These are phyloP conservation scores for Coprinopsis sp. DNA, from an alignment of 768 basidiomycete genomes.

Conservation along the genomic window DNA sequence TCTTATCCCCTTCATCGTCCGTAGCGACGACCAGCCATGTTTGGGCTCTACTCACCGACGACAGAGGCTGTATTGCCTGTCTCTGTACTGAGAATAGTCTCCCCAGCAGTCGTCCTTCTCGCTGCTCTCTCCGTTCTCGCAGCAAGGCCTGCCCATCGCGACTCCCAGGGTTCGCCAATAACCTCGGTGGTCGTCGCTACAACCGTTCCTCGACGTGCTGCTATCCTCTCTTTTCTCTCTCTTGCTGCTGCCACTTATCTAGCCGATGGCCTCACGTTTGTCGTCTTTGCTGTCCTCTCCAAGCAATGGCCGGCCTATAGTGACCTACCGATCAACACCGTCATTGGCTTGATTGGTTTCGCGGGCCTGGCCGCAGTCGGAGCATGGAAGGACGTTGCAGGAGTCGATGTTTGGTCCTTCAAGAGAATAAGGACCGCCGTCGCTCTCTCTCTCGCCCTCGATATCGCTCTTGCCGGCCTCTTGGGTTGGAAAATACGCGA, in stretches of 20 bases:
- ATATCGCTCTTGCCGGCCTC: constrained; percentile 55
- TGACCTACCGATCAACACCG: constrained; percentile 62
- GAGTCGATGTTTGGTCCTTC: constrained; percentile 63
- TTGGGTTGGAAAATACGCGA: constrained; percentile 39
- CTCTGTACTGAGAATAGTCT: constrained; percentile 57
- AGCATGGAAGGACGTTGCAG: constrained; percentile 73
- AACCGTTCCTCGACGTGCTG: constrained; percentile 66
- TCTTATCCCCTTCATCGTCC: constrained; percentile 7
- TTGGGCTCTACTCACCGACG: constrained; percentile 18
- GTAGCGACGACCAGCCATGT: constrained; percentile 23
- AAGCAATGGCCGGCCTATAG: constrained; percentile 60
- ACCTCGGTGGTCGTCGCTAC: constrained; percentile 73
- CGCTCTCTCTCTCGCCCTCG: constrained; percentile 49
- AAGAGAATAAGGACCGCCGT: constrained; percentile 54
- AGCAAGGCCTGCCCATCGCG: constrained; percentile 24
- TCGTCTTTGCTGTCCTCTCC: constrained; percentile 57
- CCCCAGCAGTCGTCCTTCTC: constrained; percentile 62
- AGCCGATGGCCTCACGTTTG: constrained; percentile 71
- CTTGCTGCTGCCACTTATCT: constrained; percentile 70
- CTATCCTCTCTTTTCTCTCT: constrained; percentile 70
- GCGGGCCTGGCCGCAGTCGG: constrained; percentile 70
- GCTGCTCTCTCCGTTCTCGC: constrained; percentile 57
- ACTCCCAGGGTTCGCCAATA: constrained; percentile 56
- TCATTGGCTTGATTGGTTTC: constrained; percentile 67
- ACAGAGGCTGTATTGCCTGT: constrained; percentile 29